These are phyloP conservation scores for Chaetomium sp. DNA, from an alignment of 2,329 filamentous ascomycete genomes.

Conservation along the genomic window DNA sequence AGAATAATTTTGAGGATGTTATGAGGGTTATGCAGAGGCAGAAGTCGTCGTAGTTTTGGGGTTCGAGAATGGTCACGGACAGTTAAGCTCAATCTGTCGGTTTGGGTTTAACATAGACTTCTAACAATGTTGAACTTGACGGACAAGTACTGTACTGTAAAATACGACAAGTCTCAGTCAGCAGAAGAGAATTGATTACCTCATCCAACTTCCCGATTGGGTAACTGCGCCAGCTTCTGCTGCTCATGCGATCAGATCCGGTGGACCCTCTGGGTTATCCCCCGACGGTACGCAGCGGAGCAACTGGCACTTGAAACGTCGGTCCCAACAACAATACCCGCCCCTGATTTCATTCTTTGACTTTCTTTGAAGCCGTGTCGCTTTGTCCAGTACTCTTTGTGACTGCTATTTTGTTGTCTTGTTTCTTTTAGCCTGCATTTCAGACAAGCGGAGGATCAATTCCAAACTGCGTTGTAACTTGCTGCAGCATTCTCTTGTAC, in stretches of 20 bases:
- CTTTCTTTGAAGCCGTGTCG: not conserved
- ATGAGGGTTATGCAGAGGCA: constrained; percentile 66
- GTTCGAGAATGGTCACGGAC: too few species aligned
- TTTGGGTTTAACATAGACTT: too few species aligned
- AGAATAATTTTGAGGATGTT: constrained; percentile 73
- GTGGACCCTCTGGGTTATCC: constrained; percentile 8
- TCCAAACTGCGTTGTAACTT: too few species aligned
- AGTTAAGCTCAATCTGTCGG: too few species aligned
- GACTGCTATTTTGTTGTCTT: too few species aligned
- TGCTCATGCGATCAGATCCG: constrained; percentile 4
- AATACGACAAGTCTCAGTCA: not conserved
- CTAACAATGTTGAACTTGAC: too few species aligned
- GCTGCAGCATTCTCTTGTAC: too few species aligned
- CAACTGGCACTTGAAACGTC: not conserved
- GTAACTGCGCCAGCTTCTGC: constrained; percentile 3
- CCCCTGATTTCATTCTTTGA: not conserved
- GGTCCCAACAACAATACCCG: not conserved
- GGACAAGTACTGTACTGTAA: too few species aligned
- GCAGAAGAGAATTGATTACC: not conserved
- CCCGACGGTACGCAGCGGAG: not conserved
- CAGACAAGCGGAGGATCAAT: not conserved
- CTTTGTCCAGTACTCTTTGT: not conserved
- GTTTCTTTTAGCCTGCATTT: not conserved
- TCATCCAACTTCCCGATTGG: constrained; percentile 16
- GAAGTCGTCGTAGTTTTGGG: constrained; percentile 26